phyloP scores from a whole-genome alignment of 2,329 filamentous ascomycete genomes.

The Claviceps cyperi region DNA sequence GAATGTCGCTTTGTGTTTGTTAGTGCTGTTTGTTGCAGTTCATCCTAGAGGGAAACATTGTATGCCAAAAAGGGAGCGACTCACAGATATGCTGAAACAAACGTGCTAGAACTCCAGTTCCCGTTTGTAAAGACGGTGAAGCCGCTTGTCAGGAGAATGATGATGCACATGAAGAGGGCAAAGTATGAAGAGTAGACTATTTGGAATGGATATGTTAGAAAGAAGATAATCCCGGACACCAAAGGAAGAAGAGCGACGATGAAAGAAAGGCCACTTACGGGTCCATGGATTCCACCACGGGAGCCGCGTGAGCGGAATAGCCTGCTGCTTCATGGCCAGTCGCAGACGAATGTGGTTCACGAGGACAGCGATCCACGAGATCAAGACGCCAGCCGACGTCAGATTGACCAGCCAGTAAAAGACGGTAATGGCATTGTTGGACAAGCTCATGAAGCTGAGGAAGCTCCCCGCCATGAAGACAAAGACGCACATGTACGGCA shows the following conservation, averaged over 20 bases:
- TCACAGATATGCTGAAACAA: conserved; percentile 49
- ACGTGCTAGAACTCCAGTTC: conserved; percentile 40
- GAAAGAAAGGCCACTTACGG: conserved; percentile 24
- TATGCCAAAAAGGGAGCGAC: conserved; percentile 13
- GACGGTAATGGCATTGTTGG: conserved; percentile 43
- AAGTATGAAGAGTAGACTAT: conserved; percentile 45
- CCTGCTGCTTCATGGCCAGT: conserved; percentile 39
- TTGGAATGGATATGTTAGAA: neutral
- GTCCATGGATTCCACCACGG: conserved; percentile 53
- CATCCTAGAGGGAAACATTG: no score
- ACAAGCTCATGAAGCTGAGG: conserved; percentile 43
- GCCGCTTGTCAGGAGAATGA: conserved; percentile 56
- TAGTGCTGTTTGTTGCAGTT: no score
- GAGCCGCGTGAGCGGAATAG: conserved; percentile 31
- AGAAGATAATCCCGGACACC: neutral
- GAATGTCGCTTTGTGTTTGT: conserved; percentile 34
- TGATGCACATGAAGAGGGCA: conserved; percentile 43
- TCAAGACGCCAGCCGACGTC: conserved; percentile 46
- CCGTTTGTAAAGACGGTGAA: conserved; percentile 48
- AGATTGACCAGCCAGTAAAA: conserved; percentile 52
- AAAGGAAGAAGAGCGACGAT: neutral
- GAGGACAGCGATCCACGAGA: conserved; percentile 48
- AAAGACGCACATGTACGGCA: conserved; percentile 45
- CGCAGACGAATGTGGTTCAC: conserved; percentile 44
- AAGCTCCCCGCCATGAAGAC: conserved; percentile 39